Evolutionary conservation across 441 rosid genomes (phyloP), one percentile per base, ranked within the genome.

Genomic region (California macrophylla): DNA sequence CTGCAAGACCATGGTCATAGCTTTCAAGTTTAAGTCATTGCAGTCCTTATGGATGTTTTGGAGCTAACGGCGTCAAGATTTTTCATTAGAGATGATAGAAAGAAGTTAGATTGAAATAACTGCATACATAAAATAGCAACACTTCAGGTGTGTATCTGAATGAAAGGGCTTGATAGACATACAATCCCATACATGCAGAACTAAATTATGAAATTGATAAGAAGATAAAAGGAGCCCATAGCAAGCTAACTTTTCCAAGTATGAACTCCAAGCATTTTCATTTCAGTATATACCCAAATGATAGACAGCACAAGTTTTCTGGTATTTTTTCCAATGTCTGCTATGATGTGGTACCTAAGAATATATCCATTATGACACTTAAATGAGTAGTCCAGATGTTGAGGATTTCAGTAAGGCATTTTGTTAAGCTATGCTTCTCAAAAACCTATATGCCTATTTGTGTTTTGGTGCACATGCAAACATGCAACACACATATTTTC

Each of bases 1-100:
- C 98, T 91, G 91, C 77, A 77, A 72, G 66, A 54, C 72, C 76
- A 67, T 3, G 56, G 45, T 67, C 77, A 75, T 66, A 68, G 71
- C 25, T 2, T 62, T 71, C 70, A 75, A 34, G 13, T 64, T 47
- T 29, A 21, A 47, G 65, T 28, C 54, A 56, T 67, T 24, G 15
- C 32, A 64, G 21, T 15, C 3, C 21, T 71, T 18, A 71, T 1
- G 32, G 40, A 18, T 50, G 36, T 45, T 42, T 20, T 54, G 61
- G 64, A 15, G 54, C 26, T 32, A 36, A 73, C 38, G 45, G 66
- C 36, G 40, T 66, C 28, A 36, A 58, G 28, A 72, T 42, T 4
- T 29, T 29, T 34, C 23, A 66, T 5, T 5, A 20, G 34, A 71
- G 62, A 62, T 69, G 40, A 62, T 29, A 26, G 29, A 15, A 23